Conservation (phyloP, 2,329 filamentous ascomycete species). For the Aspergillus sp. region DNA sequence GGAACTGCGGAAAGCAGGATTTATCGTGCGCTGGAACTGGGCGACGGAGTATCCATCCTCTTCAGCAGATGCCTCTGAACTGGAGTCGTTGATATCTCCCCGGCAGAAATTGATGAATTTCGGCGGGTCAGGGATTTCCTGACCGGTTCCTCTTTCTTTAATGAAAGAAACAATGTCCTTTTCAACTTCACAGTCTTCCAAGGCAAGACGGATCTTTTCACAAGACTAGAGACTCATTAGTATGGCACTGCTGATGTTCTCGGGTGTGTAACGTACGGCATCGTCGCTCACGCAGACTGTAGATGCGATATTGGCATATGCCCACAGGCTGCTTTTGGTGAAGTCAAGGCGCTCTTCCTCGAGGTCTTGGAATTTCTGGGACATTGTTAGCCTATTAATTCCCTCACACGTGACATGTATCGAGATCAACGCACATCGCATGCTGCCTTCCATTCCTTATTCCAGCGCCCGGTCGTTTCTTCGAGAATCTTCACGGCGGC, state of each 20-base stretch:
- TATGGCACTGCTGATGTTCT: neutral
- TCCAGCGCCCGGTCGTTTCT: slow-evolving; percentile 93
- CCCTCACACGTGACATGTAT: neutral
- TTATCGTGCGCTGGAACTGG: slow-evolving; percentile 91
- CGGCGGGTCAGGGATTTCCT: slow-evolving; percentile 93
- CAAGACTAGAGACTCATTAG: slow-evolving; percentile 54
- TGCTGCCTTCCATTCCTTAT: slow-evolving; percentile 94
- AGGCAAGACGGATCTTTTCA: slow-evolving; percentile 86
- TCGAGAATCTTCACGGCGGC: slow-evolving; percentile 85
- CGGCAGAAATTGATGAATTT: slow-evolving; percentile 99
- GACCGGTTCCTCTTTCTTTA: slow-evolving; percentile 78
- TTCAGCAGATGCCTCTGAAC: slow-evolving; percentile 69
- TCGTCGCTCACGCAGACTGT: slow-evolving; percentile 98
- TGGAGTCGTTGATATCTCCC: slow-evolving; percentile 66
- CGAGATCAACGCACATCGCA: slow-evolving; percentile 57
- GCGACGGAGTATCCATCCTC: slow-evolving; percentile 97
- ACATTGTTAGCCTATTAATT: slow-evolving; percentile 14
- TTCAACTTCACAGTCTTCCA: slow-evolving; percentile 94
- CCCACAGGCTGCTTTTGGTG: slow-evolving; percentile 96
- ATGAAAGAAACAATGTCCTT: slow-evolving; percentile 91
- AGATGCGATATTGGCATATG: slow-evolving; percentile 92
- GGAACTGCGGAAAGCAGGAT: slow-evolving; percentile 89
- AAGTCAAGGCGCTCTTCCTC: slow-evolving; percentile 97
- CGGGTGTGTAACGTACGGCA: slow-evolving; percentile 43
- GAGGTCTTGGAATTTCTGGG: slow-evolving; percentile 91